Evolutionary conservation across 148 eudicot species (phyloP), one percentile per base, ranked within the genome.

Genomic region (Vaccinium macrocarpon): DNA sequence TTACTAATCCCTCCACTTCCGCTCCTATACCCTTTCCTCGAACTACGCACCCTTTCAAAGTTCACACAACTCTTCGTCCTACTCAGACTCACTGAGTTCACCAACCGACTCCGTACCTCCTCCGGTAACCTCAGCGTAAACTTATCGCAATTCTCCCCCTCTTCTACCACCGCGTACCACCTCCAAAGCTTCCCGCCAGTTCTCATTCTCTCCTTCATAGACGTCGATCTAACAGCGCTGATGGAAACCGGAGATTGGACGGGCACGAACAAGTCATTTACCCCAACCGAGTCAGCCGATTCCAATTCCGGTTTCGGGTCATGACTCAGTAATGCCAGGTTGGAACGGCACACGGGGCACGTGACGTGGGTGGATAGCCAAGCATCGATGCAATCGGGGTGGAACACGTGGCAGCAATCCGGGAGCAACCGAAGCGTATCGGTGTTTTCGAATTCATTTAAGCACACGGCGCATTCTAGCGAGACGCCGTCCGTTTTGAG

Each of bases 111-210:
- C 53, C 90, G 84, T 25, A 91, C 89, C 51, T 88, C 91, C 5
- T 90, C 95, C 1, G 95, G 94, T 80, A 95, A 85, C 80, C 88
- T 85, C 8, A 95, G 83, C 32, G 97, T 95, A 81, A 89, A 91
- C 88, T 93, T 76, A 59, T 92, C 94, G 21, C 77, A 80, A 82
- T 89, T 81, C 13, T 87, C 91, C 32, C 84, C 91, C 15, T 90
- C 88, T 70, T 59, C 87, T 64, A 88, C 84, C 89, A 1, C 96
- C 25, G 94, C 89, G 71, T 86, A 90, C 13, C 91, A 92, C 89
- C 92, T 83, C 25, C 82, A 85, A 56, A 14, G 59, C 59, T 56
- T 57, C 9, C 62, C n/a, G n/a, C 62, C 62, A 16, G 18, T 19
- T 57, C n/a, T 57, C 32, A 23, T 23, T 64, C 71, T 32, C 71